phyloP scores from a whole-genome alignment of 2,329 filamentous ascomycete species.

The Fusarium paranaense region DNA sequence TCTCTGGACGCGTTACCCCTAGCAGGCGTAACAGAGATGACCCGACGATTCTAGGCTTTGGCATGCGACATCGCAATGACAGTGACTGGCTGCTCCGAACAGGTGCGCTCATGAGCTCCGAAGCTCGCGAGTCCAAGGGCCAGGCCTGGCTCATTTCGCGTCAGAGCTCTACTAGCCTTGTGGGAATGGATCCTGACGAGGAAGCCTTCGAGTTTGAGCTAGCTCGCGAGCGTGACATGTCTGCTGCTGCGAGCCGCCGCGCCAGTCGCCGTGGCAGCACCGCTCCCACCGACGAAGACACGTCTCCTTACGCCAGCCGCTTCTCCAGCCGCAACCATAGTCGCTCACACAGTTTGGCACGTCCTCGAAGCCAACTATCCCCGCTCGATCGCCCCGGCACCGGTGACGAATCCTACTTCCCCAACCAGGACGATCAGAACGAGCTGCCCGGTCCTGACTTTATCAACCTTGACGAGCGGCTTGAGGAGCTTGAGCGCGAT shows the following conservation, averaged over 20 bases:
- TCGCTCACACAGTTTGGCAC: conserved; percentile 50
- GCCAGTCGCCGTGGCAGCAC: conserved; percentile 61
- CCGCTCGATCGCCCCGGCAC: conserved; percentile 55
- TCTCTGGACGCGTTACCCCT: conserved; percentile 50
- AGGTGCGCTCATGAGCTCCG: conserved; percentile 70
- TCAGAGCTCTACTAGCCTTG: conserved; percentile 72
- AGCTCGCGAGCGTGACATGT: conserved; percentile 60
- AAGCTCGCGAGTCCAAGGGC: conserved; percentile 75
- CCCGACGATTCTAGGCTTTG: conserved; percentile 31
- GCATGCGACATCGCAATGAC: conserved; percentile 57
- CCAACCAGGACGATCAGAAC: conserved; percentile 44
- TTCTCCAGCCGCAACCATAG: conserved; percentile 59
- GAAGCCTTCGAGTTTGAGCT: conserved; percentile 65
- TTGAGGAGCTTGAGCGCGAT: conserved; percentile 66
- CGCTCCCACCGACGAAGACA: conserved; percentile 52
- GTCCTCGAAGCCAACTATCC: conserved; percentile 54
- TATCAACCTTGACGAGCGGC: conserved; percentile 69
- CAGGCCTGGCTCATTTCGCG: conserved; percentile 76
- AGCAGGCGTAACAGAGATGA: conserved; percentile 49
- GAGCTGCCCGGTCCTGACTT: conserved; percentile 69
- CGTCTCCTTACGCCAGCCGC: conserved; percentile 56
- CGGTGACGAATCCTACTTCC: conserved; percentile 39
- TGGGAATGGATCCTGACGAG: conserved; percentile 64
- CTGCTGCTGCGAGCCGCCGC: conserved; percentile 54
- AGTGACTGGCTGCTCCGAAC: conserved; percentile 75